Evolutionary conservation across 2,329 filamentous ascomycete genomes (phyloP).

Genomic region (Ophiostoma sp.): DNA sequence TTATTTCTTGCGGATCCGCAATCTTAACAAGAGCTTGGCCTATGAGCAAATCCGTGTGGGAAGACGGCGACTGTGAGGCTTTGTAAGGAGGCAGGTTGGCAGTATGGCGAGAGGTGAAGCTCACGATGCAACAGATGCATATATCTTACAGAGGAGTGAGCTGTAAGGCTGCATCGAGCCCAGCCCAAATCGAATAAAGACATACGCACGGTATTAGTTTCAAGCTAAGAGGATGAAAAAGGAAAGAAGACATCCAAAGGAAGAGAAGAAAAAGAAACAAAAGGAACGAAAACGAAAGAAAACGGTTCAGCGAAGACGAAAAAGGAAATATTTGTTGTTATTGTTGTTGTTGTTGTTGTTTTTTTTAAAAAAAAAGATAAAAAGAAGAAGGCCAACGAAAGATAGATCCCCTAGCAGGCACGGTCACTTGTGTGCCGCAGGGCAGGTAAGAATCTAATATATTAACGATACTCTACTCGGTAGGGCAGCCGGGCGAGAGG

Average conservation of each 20-base stretch:
- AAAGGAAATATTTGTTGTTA: background rate
- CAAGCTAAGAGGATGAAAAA: background rate
- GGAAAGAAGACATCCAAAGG: background rate
- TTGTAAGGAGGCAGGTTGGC: background rate
- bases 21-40: constrained; percentile 1
- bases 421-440: too few species aligned
- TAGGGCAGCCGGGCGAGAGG: background rate
- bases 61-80: background rate
- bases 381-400: background rate
- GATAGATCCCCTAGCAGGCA: too few species aligned
- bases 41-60: background rate
- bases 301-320: background rate
- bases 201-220: too few species aligned
- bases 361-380: background rate
- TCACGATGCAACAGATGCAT: background rate
- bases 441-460: too few species aligned
- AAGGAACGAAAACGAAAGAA: background rate
- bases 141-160: background rate
- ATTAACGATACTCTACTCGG: too few species aligned
- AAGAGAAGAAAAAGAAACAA: background rate
- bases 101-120: background rate
- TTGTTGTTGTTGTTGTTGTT: too few species aligned
- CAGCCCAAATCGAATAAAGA: too few species aligned
- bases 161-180: background rate
- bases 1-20: background rate